These are phyloP conservation scores for Catunica adiposa DNA, from an alignment of 2,329 filamentous ascomycete genomes.

Conservation along the genomic window DNA sequence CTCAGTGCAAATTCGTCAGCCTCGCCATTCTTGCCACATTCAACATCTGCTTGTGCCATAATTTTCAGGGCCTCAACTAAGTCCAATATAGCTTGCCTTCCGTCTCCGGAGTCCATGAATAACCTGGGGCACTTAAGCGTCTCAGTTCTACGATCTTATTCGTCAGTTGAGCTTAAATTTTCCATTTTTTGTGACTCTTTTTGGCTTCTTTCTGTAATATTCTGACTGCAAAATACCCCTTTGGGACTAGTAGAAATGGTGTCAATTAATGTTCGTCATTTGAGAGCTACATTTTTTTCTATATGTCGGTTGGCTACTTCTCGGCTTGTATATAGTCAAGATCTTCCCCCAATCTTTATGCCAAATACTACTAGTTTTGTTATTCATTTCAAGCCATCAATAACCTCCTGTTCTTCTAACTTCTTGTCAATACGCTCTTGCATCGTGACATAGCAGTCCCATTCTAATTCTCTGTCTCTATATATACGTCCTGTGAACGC, in stretches of 20 bases:
- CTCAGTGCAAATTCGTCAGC: not conserved
- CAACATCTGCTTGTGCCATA: not conserved
- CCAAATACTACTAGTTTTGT: not conserved
- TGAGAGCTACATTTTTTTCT: not conserved
- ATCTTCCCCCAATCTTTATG: not conserved
- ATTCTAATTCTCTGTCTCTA: not conserved
- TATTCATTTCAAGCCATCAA: not conserved
- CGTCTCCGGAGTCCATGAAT: slow-evolving; percentile 11
- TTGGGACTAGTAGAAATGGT: not conserved
- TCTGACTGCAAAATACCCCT: not conserved
- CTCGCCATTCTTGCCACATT: not conserved
- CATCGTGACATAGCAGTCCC: too few relatives aligned
- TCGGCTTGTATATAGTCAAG: not conserved
- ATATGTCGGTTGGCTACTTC: not conserved
- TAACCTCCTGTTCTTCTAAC: not conserved
- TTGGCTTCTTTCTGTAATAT: not conserved
- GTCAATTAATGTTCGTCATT: not conserved
- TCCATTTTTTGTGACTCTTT: not conserved
- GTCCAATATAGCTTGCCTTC: not conserved
- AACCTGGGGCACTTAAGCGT: not conserved
- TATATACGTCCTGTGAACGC: not conserved
- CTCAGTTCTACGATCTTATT: slow-evolving; percentile 11
- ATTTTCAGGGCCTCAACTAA: not conserved
- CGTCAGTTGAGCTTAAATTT: slow-evolving; percentile 8
- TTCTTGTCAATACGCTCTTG: not conserved